Percentiles rank a stretch among this genome's conserved stretches.
phyloP scores from a whole-genome alignment of 352 stramenopile species.

The Globisporangium viniferum region DNA sequence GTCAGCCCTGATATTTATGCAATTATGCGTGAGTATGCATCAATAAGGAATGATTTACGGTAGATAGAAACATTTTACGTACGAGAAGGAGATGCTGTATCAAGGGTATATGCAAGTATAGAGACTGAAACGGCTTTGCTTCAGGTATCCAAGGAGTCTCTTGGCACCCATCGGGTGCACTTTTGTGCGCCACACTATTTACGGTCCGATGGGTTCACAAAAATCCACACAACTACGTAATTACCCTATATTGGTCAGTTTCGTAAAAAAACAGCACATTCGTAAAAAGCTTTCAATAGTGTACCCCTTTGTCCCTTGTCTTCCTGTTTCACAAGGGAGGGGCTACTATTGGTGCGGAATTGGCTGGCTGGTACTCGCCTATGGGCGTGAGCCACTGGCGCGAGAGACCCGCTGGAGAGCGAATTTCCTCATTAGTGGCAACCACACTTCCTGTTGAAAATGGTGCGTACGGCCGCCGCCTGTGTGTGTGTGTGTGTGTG shows the following conservation, averaged over 20 bases:
- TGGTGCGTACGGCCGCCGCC: slow-evolving; percentile 14
- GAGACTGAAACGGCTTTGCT: neutral
- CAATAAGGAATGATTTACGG: neutral
- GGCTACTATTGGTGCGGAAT: slow-evolving; percentile 16
- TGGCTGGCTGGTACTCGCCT: slow-evolving; percentile 18
- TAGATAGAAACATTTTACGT: neutral
- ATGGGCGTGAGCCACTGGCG: slow-evolving; percentile 7
- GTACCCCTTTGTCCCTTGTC: neutral
- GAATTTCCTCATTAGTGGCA: slow-evolving; percentile 26
- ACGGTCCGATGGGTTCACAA: slow-evolving; percentile 8
- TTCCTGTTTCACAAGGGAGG: neutral
- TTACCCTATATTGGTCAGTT: neutral
- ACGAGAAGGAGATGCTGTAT: neutral
- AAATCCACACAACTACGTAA: slow-evolving; percentile 9
- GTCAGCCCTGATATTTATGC: neutral
- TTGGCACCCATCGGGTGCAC: neutral
- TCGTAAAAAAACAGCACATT: neutral
- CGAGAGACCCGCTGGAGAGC: slow-evolving; percentile 5
- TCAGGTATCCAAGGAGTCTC: neutral
- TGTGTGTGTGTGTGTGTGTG: neutral
- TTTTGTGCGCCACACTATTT: neutral
- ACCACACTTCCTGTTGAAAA: slow-evolving; percentile 25
- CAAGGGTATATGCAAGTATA: neutral
- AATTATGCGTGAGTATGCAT: neutral
- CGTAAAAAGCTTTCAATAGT: slow-evolving; percentile 9